Evolutionary conservation across 78 protist species (phyloP), one percentile per base, ranked within the genome.

Genomic region (Dictyostelium citrinum): DNA sequence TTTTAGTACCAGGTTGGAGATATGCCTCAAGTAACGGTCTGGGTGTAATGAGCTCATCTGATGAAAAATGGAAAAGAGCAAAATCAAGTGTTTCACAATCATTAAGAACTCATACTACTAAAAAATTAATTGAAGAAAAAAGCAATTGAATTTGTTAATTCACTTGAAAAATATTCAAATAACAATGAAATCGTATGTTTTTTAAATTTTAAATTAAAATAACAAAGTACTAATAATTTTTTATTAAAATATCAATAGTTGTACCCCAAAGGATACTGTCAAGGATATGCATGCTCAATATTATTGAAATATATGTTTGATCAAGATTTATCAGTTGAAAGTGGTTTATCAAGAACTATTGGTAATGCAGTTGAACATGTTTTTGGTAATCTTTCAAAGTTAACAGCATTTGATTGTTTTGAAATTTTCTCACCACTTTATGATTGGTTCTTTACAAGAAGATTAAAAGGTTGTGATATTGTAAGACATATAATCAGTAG

Each of bases 381-480:
- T 9, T 27, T 70, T 70, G 24, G 77, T 70, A 70, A 70, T 16
- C 12, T 27, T 70, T 33, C 39, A 31, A 70, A 33, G 22, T 70
- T 70, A 33, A 14, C 77, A 5, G 46, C 43, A 33, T 24, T 45
- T 27, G 49, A 46, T 31, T 58, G 76, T 5, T 84, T 84, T 35
- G 76, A 71, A 49, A 37, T 41, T n/a, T 74, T 85, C 24, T 82
- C 83, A 41, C 92, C 92, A 51, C 31, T 85, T 24, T 77, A 51
- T 61, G 55, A 51, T 20, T 76, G 78, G 41, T 39, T n/a, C 7
- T 43, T 61, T 60, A 39, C 60, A 43, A 9, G 6, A 37, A 41
- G 58, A 74, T 46, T 20, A 20, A 39, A 6, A 8, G 14, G 64
- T 49, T 33, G 37, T 33, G 20, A 70, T 33, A 33, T 33, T 1